Evolutionary conservation across 2,329 filamentous ascomycete genomes (phyloP), one percentile per base, ranked within the genome.

Genomic region (Apiospora arundinis): DNA sequence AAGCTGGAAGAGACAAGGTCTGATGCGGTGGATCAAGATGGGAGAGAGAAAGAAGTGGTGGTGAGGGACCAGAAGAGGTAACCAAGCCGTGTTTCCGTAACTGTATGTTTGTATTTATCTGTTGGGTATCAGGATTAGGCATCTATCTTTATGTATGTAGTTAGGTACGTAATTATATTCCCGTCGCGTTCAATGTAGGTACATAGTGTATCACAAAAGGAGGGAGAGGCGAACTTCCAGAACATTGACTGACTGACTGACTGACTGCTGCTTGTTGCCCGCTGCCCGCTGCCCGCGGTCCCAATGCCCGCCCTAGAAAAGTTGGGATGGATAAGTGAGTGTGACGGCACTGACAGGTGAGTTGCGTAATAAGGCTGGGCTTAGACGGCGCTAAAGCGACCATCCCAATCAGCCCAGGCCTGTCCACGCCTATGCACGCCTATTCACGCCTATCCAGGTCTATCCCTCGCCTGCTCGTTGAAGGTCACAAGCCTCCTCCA

Each of bases 331-430:
- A 37, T 37, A 60, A 60, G 52, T 37, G 52, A 60, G 52, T 5
- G 52, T 60, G 52, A 60, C 52, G 2, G 52, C 52, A 37, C 52
- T 60, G 52, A 37, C 52, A 60, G 52, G 14, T 9, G 16, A 28
- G 52, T 60, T 60, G 52, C 52, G 52, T 60, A 60, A 60, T 60
- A 60, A 60, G 52, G 52, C 52, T 60, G 52, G 52, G 52, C 52
- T 60, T 60, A 37, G 52, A 60, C 52, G 32, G 52, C 52, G 52
- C 52, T 60, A 60, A 28, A 60, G 16, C 21, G 52, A 8, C 16
- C 52, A 37, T 11, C 18, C 52, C 21, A 37, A 37, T 56, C 25
- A 56, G 12, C 48, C 4, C 11, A 32, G 32, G 32, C 32, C 32
- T 32, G 32, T 32, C 6, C 6, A 32, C 32, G 32, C 32, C 32